Evolutionary conservation across 2,329 filamentous ascomycete species (phyloP), one percentile per base, ranked within the genome.

Genomic region (Colletotrichum falcatum): DNA sequence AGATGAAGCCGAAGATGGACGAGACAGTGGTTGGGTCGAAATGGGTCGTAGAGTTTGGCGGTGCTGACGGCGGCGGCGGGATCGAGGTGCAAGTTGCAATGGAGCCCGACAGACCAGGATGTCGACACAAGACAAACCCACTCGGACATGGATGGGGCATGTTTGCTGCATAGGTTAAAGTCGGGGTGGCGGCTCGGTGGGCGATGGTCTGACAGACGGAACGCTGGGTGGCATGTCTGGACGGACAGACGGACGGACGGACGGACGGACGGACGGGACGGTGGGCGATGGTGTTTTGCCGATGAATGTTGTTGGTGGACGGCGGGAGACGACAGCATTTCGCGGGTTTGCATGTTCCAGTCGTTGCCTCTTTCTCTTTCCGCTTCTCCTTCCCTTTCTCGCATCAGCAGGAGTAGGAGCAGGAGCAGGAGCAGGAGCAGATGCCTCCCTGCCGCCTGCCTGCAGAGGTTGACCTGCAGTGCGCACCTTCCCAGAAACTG

Each of bases 11-110:
- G 35, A 53, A 64, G 62, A 66, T 37, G 63, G 62, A 56, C 42
- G 49, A 42, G 35, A 16, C 7, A 26, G 48, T 35, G 55, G 62
- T 70, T 70, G 66, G 66, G 66, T 66, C 56, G 62, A 70, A 66
- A 61, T 61, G 55, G 42, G 48, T 26, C 33, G 42, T 39, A 35
- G 48, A n/a, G 46, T 51, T 42, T 62, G 60, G 48, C 33, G 44
- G 23, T 61, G 33, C 59, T 46, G 44, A 59, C 37, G 26, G 55
- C 37, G 26, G 55, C 37, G 8, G 55, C 44, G 18, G 46, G 26
- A 46, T 49, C 30, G 58, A 49, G 16, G 16, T 20, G 33, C 44
- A 35, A 33, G 23, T 39, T 26, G 63, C 23, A 35, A 60, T 16
- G 20, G 44, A 53, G 35, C 63, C 53, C 61, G 35, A 63, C 35